phyloP scores from a whole-genome alignment of 495 filamentous ascomycete genomes.

The Penicillium turbatum region DNA sequence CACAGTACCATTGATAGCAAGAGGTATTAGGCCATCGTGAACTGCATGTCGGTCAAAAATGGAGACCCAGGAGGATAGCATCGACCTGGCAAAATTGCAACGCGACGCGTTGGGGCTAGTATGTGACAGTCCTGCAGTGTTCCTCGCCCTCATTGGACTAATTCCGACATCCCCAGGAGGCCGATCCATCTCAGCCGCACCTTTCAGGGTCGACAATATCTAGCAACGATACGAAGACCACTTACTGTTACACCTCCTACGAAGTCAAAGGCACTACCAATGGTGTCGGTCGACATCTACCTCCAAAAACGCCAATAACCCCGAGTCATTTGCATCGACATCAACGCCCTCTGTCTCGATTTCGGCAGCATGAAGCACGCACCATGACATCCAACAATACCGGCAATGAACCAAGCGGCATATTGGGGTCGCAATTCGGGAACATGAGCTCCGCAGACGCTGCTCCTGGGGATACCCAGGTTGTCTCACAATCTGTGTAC shows the following conservation, averaged over 20 bases:
- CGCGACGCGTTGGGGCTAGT: constrained; percentile 47
- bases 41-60: constrained; percentile 18
- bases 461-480: constrained; percentile 47
- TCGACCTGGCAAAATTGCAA: constrained; percentile 48
- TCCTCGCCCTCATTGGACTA: constrained; percentile 30
- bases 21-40: background rate
- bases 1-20: too few relatives aligned
- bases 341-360: background rate
- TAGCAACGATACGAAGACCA: constrained; percentile 9
- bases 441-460: constrained; percentile 36
- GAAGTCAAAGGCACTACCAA: constrained; percentile 2
- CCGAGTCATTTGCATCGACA: background rate
- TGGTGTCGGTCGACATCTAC: constrained; percentile 5
- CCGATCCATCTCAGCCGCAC: constrained; percentile 28
- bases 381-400: constrained; percentile 5
- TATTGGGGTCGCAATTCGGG: constrained; percentile 9
- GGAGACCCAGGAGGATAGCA: constrained; percentile 44
- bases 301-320: constrained; percentile 8
- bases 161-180: constrained; percentile 30
- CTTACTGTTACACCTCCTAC: background rate
- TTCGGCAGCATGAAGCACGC: constrained; percentile 20
- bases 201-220: constrained; percentile 5
- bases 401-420: constrained; percentile 5
- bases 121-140: constrained; percentile 33
- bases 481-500: constrained; percentile 50